Percentiles rank a stretch among this genome's conserved stretches.
Conservation (phyloP, 768 basidiomycete genomes). For the Phlebiopsis gigantea region DNA sequence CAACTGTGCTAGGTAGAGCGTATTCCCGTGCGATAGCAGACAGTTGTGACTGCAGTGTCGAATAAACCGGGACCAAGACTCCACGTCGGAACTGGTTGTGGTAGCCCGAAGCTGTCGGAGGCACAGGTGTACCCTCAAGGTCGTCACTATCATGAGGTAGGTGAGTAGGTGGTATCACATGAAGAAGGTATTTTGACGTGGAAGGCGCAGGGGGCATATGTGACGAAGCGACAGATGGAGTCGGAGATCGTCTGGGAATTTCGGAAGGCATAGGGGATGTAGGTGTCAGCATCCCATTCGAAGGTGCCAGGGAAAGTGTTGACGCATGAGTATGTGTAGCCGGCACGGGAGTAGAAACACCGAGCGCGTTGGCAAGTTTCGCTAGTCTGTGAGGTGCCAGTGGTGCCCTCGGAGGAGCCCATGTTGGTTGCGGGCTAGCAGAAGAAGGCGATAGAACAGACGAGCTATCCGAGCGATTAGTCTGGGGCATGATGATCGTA, state of each 20-base stretch:
- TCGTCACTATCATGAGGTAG: slow-evolving; percentile 59
- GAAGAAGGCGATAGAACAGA: slow-evolving; percentile 15
- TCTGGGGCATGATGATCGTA: slow-evolving; percentile 22
- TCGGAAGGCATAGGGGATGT: slow-evolving; percentile 30
- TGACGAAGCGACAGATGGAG: slow-evolving; percentile 33
- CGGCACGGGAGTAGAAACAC: slow-evolving; percentile 71
- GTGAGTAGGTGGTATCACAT: slow-evolving; percentile 74
- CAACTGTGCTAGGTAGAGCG: slow-evolving; percentile 80
- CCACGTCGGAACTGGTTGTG: slow-evolving; percentile 79
- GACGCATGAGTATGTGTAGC: slow-evolving; percentile 27
- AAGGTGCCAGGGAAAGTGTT: slow-evolving; percentile 12
- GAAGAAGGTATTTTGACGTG: slow-evolving; percentile 67
- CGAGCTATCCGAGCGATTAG: slow-evolving; percentile 16
- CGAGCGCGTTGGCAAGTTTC: slow-evolving; percentile 81
- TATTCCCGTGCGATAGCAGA: slow-evolving; percentile 91
- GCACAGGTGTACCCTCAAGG: slow-evolving; percentile 46
- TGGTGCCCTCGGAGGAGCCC: slow-evolving; percentile 67
- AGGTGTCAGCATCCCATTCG: slow-evolving; percentile 12
- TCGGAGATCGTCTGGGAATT: slow-evolving; percentile 39
- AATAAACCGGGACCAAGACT: slow-evolving; percentile 79
- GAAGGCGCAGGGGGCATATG: slow-evolving; percentile 25
- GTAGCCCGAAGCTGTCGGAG: slow-evolving; percentile 63
- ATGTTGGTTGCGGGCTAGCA: slow-evolving; percentile 26
- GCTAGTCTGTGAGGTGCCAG: slow-evolving; percentile 73
- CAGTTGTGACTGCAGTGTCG: slow-evolving; percentile 79